Evolutionary conservation across 148 eudicot genomes (phyloP).

Genomic region (Vaccinium darrowii): DNA sequence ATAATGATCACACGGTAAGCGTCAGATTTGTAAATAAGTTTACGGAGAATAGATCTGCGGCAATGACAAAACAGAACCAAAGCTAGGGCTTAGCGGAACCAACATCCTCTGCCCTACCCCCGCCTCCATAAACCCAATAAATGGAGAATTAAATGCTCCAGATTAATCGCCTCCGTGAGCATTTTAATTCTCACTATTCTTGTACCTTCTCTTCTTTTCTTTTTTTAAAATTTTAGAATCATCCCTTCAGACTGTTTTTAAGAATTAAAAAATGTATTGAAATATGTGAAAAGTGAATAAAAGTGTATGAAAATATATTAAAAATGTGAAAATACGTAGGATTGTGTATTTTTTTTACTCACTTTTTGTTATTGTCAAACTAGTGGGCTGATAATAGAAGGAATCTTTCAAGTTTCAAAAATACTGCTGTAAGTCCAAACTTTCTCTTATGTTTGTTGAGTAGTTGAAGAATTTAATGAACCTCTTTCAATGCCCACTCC

Average conservation of each 20-base stretch:
- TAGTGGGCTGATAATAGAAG: no score
- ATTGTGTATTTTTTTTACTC: no score
- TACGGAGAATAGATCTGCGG: not conserved
- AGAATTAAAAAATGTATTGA: no score
- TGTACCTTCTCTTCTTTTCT: constrained; percentile 14
- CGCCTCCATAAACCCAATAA: constrained; percentile 19
- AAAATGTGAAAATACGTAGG: no score
- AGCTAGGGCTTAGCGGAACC: constrained; percentile 6
- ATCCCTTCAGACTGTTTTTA: no score
- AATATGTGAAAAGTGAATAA: no score
- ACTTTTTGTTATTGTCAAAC: no score
- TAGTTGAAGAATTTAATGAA: constrained; percentile 30
- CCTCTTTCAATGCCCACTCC: constrained; percentile 6
- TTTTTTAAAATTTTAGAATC: not conserved
- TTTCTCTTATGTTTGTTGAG: constrained; percentile 20
- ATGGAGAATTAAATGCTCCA: constrained; percentile 28
- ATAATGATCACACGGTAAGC: no score
- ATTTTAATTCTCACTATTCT: constrained; percentile 19
- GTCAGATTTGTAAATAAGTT: no score
- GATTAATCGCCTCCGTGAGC: constrained; percentile 23
- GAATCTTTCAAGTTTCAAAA: no score
- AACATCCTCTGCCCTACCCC: constrained; percentile 32
- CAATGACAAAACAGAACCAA: not conserved
- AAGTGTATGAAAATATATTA: no score
- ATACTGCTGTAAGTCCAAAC: constrained; percentile 14